A percentile compares a stretch with the other conserved stretches of the same genome.
Conservation (phyloP, 2,329 filamentous ascomycete species). For the Neofusicoccum umdonicola region DNA sequence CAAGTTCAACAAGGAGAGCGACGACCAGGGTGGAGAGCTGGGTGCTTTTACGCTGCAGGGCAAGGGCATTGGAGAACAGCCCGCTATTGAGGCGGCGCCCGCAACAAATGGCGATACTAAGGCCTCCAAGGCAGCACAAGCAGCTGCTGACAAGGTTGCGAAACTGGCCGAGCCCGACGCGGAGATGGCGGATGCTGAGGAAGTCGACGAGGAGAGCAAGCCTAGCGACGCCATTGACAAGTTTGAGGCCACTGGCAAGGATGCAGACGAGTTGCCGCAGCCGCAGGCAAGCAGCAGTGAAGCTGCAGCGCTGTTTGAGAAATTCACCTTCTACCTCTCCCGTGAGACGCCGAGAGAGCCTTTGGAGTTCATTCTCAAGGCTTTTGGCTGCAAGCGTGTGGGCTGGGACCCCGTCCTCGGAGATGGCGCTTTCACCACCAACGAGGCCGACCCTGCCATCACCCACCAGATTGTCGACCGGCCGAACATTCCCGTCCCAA, state of each 20-base stretch:
- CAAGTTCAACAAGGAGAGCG: conserved; percentile 83
- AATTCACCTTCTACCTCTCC: conserved; percentile 88
- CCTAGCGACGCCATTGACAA: conserved; percentile 68
- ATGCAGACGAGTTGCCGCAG: conserved; percentile 83
- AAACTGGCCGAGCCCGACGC: conserved; percentile 26
- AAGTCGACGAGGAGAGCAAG: conserved; percentile 31
- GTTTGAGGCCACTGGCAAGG: conserved; percentile 79
- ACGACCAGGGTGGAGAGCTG: conserved; percentile 86
- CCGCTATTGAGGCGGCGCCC: conserved; percentile 22
- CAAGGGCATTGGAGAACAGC: conserved; percentile 51
- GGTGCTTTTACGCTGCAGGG: conserved; percentile 89
- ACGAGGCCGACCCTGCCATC: conserved; percentile 83
- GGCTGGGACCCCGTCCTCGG: conserved; percentile 92
- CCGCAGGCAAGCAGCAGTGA: conserved; percentile 66
- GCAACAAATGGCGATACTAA: conserved; percentile 27
- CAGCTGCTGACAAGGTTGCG: conserved; percentile 47
- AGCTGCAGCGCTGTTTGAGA: conserved; percentile 74
- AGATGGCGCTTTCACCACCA: conserved; percentile 85
- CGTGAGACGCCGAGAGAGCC: conserved; percentile 88
- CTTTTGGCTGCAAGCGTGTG: conserved; percentile 93
- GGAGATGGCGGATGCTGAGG: conserved; percentile 37
- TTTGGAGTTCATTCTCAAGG: conserved; percentile 86
- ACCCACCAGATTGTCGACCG: conserved; percentile 97
- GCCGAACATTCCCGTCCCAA: conserved; percentile 59
- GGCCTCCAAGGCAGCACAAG: conserved; percentile 46